Base-by-base conservation (phyloP, 2,329 filamentous ascomycete genomes). In the Clarireedia sp. region DNA sequence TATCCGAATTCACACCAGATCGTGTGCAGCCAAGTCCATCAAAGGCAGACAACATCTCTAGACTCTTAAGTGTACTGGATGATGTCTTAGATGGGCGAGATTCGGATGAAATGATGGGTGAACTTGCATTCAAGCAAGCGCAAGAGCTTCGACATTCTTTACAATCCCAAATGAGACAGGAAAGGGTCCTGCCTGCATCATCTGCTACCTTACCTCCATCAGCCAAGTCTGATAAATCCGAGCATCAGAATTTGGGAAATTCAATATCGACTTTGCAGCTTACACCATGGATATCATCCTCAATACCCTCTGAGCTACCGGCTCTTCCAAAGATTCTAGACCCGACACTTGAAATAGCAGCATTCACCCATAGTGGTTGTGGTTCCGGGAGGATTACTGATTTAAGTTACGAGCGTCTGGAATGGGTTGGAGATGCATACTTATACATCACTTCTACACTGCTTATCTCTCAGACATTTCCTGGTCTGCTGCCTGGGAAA, bases 381-480 rank as follows among this genome's bases (percentile, higher is more conserved):
- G 50, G 57, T n/a, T 33, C 26, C 36, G 63, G 61, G 1, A 59
- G 51, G n/a, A 10, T 57, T n/a, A 58, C 57, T n/a, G 62, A 65
- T 41, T 54, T 68, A 7, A 74, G 51, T 64, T 96, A 96, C 70
- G 91, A 96, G 66, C 81, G 82, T 17, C 80, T 96, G 6, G 92
- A 97, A 70, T 90, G 92, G 73, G 77, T 96, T 7, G 92, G 92
- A 6, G 92, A 97, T 68, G 86, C 89, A 19, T 92, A 92, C 64
- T 75, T 95, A 51, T 87, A 95, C 66, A 72, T 90, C 51, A 82
- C 90, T 47, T 82, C 90, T 5, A 85, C 87, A 0, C 79, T 82
- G 17, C 77, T 95, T 51, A 87, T 97, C 57, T 89, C 83, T 70
- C 75, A 83, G 56, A 87, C 82, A 8, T 94, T 91, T 65, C 77